Conservation (phyloP, 345 rosid species). For the Citrus cavaleriei region DNA sequence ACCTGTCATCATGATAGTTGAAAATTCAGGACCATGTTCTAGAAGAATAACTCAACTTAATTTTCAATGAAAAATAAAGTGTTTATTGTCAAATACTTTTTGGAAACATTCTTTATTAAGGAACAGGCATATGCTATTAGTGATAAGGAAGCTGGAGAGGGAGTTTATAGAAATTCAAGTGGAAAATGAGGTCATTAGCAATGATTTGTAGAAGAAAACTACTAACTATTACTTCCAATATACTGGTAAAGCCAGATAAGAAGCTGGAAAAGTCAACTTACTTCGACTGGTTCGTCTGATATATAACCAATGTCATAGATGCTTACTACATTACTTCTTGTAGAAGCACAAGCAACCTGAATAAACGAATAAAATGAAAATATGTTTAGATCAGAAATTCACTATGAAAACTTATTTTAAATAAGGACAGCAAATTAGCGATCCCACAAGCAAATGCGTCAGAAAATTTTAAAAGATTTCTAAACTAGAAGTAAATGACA, state of each 20-base stretch:
- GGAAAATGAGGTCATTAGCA: not conserved
- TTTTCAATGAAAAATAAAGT: not conserved
- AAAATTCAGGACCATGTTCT: not conserved
- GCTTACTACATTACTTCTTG: conserved; percentile 46
- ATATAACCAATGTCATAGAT: conserved; percentile 77
- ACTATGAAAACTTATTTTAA: not conserved
- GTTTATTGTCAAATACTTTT: not conserved
- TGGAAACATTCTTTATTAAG: not conserved
- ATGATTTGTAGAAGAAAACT: not conserved
- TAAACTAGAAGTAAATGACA: not conserved
- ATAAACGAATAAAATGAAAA: conserved; percentile 8
- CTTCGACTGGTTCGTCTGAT: conserved; percentile 74
- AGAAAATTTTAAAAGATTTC: not conserved
- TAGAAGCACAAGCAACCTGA: conserved; percentile 81
- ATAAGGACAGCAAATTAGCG: not conserved
- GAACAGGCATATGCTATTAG: not conserved
- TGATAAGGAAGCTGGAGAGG: not conserved
- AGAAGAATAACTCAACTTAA: not conserved
- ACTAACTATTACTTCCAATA: not conserved
- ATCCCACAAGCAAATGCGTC: not conserved
- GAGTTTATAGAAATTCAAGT: not conserved
- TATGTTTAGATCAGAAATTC: not conserved
- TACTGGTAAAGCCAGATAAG: not conserved
- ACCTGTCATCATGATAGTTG: not conserved
- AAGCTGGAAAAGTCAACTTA: conserved; percentile 27